These are phyloP conservation scores for Mortierella sp. DNA, from an alignment of 371 early-diverging fungal species.

Conservation along the genomic window DNA sequence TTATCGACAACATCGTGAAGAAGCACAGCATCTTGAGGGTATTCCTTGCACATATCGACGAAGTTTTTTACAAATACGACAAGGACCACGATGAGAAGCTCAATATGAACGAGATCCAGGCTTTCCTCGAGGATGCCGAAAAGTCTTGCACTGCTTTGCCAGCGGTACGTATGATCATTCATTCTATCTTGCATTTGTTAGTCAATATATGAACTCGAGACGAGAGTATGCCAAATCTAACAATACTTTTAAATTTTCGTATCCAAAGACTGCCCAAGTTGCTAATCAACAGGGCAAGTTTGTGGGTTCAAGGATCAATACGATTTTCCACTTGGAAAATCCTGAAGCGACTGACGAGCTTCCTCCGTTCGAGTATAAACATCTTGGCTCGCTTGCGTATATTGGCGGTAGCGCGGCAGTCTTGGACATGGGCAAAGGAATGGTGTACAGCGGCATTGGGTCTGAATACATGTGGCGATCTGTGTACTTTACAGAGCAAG, in stretches of 20 bases:
- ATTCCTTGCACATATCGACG: slow-evolving; percentile 63
- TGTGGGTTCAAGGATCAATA: slow-evolving; percentile 70
- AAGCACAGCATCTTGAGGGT: slow-evolving; percentile 68
- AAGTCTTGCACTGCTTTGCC: slow-evolving; percentile 80
- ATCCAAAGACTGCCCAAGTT: slow-evolving; percentile 85
- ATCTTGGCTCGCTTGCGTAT: slow-evolving; percentile 86
- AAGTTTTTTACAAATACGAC: slow-evolving; percentile 72
- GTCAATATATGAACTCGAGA: too few species aligned
- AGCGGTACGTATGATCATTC: slow-evolving; percentile 65
- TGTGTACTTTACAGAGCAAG: slow-evolving; percentile 75
- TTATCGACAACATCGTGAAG: slow-evolving; percentile 58
- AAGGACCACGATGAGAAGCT: slow-evolving; percentile 67
- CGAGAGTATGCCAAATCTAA: too few species aligned
- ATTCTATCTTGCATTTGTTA: background rate
- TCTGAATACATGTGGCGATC: slow-evolving; percentile 78
- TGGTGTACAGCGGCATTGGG: slow-evolving; percentile 70
- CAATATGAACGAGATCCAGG: slow-evolving; percentile 72
- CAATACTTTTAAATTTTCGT: too few species aligned
- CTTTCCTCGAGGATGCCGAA: slow-evolving; percentile 71
- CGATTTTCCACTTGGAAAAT: slow-evolving; percentile 35
- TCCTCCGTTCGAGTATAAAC: slow-evolving; percentile 76
- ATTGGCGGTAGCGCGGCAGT: slow-evolving; percentile 81
- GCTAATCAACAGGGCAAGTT: slow-evolving; percentile 89
- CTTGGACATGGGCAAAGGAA: slow-evolving; percentile 70
- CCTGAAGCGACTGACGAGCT: slow-evolving; percentile 42